phyloP scores from a whole-genome alignment of 2,329 filamentous ascomycete species.

The Ophiostoma quercus region DNA sequence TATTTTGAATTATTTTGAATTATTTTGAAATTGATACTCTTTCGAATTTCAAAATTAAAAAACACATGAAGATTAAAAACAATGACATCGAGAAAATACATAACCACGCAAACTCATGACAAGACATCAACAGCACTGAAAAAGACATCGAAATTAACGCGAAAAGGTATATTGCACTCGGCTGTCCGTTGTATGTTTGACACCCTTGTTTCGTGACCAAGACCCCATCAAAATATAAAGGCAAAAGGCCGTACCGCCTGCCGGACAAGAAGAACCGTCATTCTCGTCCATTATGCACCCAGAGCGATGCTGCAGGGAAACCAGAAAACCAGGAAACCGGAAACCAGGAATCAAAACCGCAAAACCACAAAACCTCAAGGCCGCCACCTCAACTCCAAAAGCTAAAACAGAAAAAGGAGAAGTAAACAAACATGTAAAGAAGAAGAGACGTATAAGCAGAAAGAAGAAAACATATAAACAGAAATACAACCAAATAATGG shows the following conservation, averaged over 20 bases:
- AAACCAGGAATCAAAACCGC: neutral
- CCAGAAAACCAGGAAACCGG: conserved; percentile 11
- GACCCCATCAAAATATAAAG: conserved; percentile 8
- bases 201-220: conserved; percentile 7
- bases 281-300: conserved; percentile 1
- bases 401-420: neutral
- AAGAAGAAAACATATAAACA: neutral
- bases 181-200: neutral
- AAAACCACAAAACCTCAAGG: neutral
- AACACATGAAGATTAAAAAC: no score
- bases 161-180: conserved; percentile 4
- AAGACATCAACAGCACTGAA: neutral
- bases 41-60: no score
- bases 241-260: neutral
- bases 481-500: conserved; percentile 11
- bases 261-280: conserved; percentile 9
- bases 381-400: conserved; percentile 16
- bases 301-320: conserved; percentile 5
- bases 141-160: neutral
- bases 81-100: neutral
- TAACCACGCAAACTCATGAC: neutral
- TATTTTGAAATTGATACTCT: no score
- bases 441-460: neutral
- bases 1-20: no score
- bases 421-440: neutral